Percentiles rank a stretch among this genome's conserved stretches.
phyloP scores from a whole-genome alignment of 2,329 filamentous ascomycete genomes.

The Monilinia polystroma region DNA sequence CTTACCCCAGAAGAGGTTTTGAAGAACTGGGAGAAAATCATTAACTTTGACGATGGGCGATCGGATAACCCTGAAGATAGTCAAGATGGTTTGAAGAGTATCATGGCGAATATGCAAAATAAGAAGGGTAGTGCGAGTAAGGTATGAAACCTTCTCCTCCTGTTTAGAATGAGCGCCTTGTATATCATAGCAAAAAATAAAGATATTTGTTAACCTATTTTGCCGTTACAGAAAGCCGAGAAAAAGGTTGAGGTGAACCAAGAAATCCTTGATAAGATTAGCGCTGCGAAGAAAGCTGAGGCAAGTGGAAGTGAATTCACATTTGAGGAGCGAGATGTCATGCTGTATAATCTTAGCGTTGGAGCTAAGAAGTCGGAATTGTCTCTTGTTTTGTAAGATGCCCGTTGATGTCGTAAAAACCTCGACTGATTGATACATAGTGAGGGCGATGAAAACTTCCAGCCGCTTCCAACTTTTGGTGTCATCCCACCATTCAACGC shows the following conservation, averaged over 20 bases:
- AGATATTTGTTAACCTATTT: conserved; percentile 34
- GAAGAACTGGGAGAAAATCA: conserved; percentile 73
- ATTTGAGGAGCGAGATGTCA: conserved; percentile 83
- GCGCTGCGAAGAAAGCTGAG: conserved; percentile 70
- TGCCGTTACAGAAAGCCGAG: conserved; percentile 37
- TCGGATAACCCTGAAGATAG: conserved; percentile 82
- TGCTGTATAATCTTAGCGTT: conserved; percentile 93
- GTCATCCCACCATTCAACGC: conserved; percentile 94
- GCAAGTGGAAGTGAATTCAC: conserved; percentile 72
- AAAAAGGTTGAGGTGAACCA: conserved; percentile 48
- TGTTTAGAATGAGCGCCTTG: conserved; percentile 19
- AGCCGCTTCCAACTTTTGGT: conserved; percentile 90
- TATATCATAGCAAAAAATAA: conserved; percentile 36
- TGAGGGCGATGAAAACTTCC: conserved; percentile 89
- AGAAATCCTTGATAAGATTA: conserved; percentile 72
- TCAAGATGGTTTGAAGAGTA: conserved; percentile 74
- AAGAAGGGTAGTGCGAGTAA: conserved; percentile 55
- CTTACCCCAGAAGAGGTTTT: conserved; percentile 82
- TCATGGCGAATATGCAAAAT: conserved; percentile 83
- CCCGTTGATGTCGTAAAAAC: not conserved
- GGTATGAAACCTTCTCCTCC: conserved; percentile 51
- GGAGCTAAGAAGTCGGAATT: conserved; percentile 90
- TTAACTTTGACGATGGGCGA: conserved; percentile 82
- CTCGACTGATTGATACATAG: conserved; percentile 29
- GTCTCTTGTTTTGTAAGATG: conserved; percentile 69